These are phyloP conservation scores for Sporothrix dimorphospora DNA, from an alignment of 2,329 filamentous ascomycete genomes.

Conservation along the genomic window DNA sequence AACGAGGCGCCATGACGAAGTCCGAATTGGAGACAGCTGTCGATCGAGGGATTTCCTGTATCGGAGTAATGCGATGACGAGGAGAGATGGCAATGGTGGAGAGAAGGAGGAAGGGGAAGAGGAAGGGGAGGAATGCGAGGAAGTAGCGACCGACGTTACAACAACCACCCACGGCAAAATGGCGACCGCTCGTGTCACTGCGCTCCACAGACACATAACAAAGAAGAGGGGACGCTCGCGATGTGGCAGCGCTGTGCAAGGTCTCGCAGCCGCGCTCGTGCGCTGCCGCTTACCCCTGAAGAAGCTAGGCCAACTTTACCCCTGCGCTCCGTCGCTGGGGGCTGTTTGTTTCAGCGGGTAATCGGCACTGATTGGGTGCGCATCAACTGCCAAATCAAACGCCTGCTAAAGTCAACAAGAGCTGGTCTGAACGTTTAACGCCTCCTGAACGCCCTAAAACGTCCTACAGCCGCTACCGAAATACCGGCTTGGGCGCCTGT, in stretches of 20 bases:
- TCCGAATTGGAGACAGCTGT: not conserved
- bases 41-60: not conserved
- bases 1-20: constrained; percentile 30
- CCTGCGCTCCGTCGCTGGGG: not conserved
- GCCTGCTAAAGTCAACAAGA: not conserved
- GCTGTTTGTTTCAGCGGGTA: not conserved
- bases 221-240: constrained; percentile 15
- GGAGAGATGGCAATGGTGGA: not conserved
- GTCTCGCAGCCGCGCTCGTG: not conserved
- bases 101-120: not conserved
- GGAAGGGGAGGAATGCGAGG: not conserved
- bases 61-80: not conserved
- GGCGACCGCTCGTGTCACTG: not conserved
- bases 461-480: constrained; percentile 14
- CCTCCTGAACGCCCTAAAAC: not conserved
- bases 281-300: not conserved
- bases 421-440: not conserved
- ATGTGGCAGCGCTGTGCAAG: not conserved
- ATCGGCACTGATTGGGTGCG: not conserved
- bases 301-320: not conserved
- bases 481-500: not conserved
- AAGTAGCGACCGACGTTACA: not conserved
- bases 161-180: not conserved
- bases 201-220: not conserved
- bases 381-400: not conserved